A percentile compares a stretch with the other conserved stretches of the same genome.
Conservation (phyloP, 2,329 filamentous ascomycete species). For the Penicillium sp. region DNA sequence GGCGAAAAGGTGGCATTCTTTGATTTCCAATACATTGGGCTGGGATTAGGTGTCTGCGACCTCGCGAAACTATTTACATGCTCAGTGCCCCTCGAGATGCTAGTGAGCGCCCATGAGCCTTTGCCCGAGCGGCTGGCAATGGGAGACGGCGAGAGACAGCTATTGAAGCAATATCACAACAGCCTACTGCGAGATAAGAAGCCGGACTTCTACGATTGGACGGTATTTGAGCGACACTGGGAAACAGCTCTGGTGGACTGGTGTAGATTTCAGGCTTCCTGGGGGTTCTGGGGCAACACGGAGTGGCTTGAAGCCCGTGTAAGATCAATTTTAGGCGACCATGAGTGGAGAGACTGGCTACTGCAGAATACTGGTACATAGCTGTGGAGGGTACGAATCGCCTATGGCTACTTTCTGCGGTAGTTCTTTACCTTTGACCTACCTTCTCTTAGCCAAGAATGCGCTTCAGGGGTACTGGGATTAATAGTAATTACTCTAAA, state of each 20-base stretch:
- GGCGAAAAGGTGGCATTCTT: constrained; percentile 64
- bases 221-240: constrained; percentile 62
- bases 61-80: constrained; percentile 70
- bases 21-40: constrained; percentile 70
- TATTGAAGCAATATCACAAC: constrained; percentile 57
- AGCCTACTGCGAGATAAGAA: constrained; percentile 17
- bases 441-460: too few relatives aligned
- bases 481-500: too few relatives aligned
- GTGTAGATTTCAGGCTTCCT: constrained; percentile 64
- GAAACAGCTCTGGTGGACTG: constrained; percentile 70
- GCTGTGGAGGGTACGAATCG: too few relatives aligned
- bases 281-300: constrained; percentile 65
- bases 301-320: constrained; percentile 62
- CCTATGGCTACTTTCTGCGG: too few relatives aligned
- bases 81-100: constrained; percentile 61
- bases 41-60: constrained; percentile 68
- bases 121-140: constrained; percentile 52
- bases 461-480: too few relatives aligned
- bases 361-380: constrained; percentile 21
- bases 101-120: constrained; percentile 41
- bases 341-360: constrained; percentile 54
- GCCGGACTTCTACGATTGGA: constrained; percentile 56
- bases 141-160: constrained; percentile 53
- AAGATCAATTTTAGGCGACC: constrained; percentile 53
- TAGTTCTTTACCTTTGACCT: too few relatives aligned